phyloP scores from a whole-genome alignment of 495 filamentous ascomycete genomes.

The Talaromyces adpressus region DNA sequence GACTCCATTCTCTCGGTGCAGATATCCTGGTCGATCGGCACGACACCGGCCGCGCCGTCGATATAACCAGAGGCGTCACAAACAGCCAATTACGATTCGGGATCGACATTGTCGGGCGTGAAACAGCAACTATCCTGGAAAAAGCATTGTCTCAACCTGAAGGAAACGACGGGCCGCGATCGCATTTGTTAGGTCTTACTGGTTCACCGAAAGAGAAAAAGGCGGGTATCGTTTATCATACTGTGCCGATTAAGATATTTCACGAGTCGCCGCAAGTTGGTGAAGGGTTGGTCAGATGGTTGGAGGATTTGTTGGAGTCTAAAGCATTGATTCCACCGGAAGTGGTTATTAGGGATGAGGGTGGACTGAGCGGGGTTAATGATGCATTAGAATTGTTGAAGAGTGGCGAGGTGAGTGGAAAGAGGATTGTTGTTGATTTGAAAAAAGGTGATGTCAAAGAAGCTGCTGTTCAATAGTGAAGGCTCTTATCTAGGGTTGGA shows the following conservation, averaged over 20 bases:
- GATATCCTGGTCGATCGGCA: slow-evolving; percentile 58
- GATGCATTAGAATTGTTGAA: slow-evolving; percentile 51
- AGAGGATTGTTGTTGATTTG: slow-evolving; percentile 50
- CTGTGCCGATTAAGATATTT: slow-evolving; percentile 63
- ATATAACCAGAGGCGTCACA: slow-evolving; percentile 51
- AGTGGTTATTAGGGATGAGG: slow-evolving; percentile 44
- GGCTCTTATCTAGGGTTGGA: too few species aligned
- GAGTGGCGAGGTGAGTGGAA: slow-evolving; percentile 49
- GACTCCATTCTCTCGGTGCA: slow-evolving; percentile 42
- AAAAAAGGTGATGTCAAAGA: slow-evolving; percentile 3
- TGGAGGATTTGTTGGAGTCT: slow-evolving; percentile 48
- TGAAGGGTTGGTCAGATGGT: slow-evolving; percentile 48
- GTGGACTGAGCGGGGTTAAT: slow-evolving; percentile 56
- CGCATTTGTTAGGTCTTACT: slow-evolving; percentile 57
- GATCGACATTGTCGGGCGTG: slow-evolving; percentile 54
- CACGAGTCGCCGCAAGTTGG: slow-evolving; percentile 53
- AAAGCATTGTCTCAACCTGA: slow-evolving; percentile 28
- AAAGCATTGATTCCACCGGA: slow-evolving; percentile 46
- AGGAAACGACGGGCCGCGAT: slow-evolving; percentile 14
- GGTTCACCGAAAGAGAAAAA: slow-evolving; percentile 49
- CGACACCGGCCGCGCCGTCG: slow-evolving; percentile 49
- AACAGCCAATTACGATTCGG: slow-evolving; percentile 50
- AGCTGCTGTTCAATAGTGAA: not conserved
- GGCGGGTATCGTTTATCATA: slow-evolving; percentile 45
- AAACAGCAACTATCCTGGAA: slow-evolving; percentile 46